Evolutionary conservation across 768 basidiomycete species (phyloP).

Genomic region (Suillus fuscotomentosus): DNA sequence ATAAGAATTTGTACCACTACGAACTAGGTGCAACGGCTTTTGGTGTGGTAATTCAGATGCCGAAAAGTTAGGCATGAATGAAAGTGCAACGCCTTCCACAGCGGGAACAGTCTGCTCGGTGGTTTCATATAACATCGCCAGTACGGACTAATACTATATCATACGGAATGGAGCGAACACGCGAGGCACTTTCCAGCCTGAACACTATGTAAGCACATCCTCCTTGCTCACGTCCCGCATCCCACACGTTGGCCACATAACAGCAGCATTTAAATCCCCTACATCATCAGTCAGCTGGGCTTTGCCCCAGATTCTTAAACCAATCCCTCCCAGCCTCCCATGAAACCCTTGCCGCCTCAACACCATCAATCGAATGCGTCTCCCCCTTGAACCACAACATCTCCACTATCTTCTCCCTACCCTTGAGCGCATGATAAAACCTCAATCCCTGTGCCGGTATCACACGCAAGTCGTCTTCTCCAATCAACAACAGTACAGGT

Average conservation of each 20-base stretch:
- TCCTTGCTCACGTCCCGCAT: constrained; percentile 35
- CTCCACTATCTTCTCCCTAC: constrained; percentile 42
- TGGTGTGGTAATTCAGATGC: no score
- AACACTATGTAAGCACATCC: constrained; percentile 18
- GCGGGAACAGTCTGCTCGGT: no score
- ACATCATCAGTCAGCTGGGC: constrained; percentile 18
- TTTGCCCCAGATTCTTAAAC: constrained; percentile 30
- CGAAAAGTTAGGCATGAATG: no score
- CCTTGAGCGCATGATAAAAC: constrained; percentile 68
- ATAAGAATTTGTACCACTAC: no score
- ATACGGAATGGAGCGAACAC: background rate
- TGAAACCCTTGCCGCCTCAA: constrained; percentile 53
- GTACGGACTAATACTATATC: background rate
- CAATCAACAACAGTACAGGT: constrained; percentile 59
- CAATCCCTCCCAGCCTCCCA: constrained; percentile 55
- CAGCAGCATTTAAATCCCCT: constrained; percentile 46
- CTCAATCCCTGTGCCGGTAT: constrained; percentile 59
- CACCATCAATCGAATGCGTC: constrained; percentile 61
- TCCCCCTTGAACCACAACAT: constrained; percentile 63
- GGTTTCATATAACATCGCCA: no score
- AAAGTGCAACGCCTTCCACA: no score
- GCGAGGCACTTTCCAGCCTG: background rate
- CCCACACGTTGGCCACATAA: constrained; percentile 48
- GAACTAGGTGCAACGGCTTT: no score
- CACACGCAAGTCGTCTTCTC: constrained; percentile 60